Base-by-base conservation (phyloP, 306 rosid species). In the Castanopsis chinensis region DNA sequence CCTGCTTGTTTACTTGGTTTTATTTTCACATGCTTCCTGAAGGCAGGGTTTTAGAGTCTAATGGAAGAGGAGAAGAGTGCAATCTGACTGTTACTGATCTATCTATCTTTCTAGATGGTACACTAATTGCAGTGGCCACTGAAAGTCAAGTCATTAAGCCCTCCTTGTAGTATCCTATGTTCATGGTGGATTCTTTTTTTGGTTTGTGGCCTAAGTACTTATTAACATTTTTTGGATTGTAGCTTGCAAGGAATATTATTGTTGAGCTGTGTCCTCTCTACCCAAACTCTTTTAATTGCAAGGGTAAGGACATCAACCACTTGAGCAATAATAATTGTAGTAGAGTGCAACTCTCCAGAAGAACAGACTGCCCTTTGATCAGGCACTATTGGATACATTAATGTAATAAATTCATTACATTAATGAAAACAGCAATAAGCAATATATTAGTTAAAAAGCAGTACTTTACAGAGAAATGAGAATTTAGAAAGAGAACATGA, bases 211-310 rank as follows among this genome's bases (percentile, higher is more conserved):
- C 78, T 17, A 69, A 5, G 58, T 56, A 80, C 80, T 57, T 49
- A 32, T 78, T 85, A 59, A 78, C 74, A 45, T 35, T 28, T 37
- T 37, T 78, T 27, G 27, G 13, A 49, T 37, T 87, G 85, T 72
- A 95, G 97, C 87, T 89, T 95, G 88, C 96, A 86, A 83, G 99
- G 97, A 80, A 86, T 95, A 84, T 68, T 86, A 68, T 71, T 95
- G 63, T 79, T 91, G 83, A 89, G 83, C 61, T 90, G 92, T 75
- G 82, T 89, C 87, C 78, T 85, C 76, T 86, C 93, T 52, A 45
- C 90, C 10, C 83, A 60, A 81, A 83, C 87, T 32, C 90, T 92
- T 67, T 79, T 88, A 59, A 83, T 85, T 77, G 80, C 91, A 79
- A 90, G 90, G 97, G 97, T 94, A 83, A 73, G 82, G 33, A 49